phyloP scores from a whole-genome alignment of 2,329 filamentous ascomycete species.

The Stagonosporopsis tanaceti region DNA sequence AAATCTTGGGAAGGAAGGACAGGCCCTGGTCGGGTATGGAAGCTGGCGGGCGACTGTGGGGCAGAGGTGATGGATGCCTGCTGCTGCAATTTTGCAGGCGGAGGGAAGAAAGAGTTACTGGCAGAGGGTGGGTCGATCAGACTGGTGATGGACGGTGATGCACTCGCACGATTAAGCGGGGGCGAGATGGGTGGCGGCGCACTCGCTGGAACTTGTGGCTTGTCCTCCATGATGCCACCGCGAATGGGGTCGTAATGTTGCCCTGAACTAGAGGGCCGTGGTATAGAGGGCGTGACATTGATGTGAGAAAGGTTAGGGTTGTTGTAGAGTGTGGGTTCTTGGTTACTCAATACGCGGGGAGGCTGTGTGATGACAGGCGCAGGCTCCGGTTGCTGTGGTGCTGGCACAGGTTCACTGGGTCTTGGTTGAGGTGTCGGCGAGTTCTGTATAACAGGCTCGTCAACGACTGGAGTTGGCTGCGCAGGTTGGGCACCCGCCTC shows the following conservation, averaged over 20 bases:
- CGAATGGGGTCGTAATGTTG: slow-evolving; percentile 91
- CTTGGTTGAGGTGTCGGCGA: slow-evolving; percentile 40
- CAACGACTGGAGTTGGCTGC: slow-evolving; percentile 32
- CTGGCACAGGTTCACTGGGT: slow-evolving; percentile 36
- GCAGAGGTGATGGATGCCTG: slow-evolving; percentile 50
- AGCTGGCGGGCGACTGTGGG: slow-evolving; percentile 50
- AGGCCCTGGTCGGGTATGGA: slow-evolving; percentile 36
- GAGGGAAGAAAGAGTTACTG: slow-evolving; percentile 48
- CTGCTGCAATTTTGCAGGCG: slow-evolving; percentile 44
- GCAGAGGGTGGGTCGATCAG: slow-evolving; percentile 75
- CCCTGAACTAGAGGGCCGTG: slow-evolving; percentile 70
- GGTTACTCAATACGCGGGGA: slow-evolving; percentile 50
- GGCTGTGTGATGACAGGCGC: slow-evolving; percentile 35
- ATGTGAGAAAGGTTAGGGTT: slow-evolving; percentile 49
- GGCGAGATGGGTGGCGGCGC: slow-evolving; percentile 58
- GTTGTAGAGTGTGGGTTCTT: slow-evolving; percentile 47
- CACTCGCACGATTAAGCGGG: slow-evolving; percentile 75
- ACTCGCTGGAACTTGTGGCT: slow-evolving; percentile 53
- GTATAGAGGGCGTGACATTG: slow-evolving; percentile 57
- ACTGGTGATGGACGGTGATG: slow-evolving; percentile 90
- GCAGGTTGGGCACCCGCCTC: slow-evolving; percentile 38
- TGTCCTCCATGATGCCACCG: slow-evolving; percentile 60
- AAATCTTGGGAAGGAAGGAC: slow-evolving; percentile 42
- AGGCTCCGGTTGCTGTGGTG: slow-evolving; percentile 38
- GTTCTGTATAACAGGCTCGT: slow-evolving; percentile 36